Base-by-base conservation (phyloP, 441 rosid genomes). In the Pelargonium cotyledonis region DNA sequence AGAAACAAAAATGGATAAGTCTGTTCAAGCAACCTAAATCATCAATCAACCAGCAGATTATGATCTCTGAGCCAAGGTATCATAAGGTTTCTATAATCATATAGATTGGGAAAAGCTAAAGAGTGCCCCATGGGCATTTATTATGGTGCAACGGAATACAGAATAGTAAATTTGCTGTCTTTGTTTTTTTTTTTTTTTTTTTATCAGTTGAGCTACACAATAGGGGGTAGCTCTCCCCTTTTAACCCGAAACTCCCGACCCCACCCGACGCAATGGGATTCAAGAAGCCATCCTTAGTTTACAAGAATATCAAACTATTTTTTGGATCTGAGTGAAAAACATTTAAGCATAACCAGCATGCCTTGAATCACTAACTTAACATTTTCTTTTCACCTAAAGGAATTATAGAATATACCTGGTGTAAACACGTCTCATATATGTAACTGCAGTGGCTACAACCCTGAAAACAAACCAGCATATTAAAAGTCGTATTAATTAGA, bases 351-450 rank as follows among this genome's bases (percentile, higher is more conserved):
- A 12, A 68, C 62, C 40, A 16, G 69, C n/a, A 5, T 63, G 63
- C 40, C 6, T 66, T 38, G 64, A 15, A 41, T 66, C 29, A 63
- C 9, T 47, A 44, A 68, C 23, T 10, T 23, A 11, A 19, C 67
- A 68, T 66, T 67, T 75, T 55, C 38, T 44, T 70, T 55, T 18
- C 63, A 41, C 35, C n/a, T 63, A 8, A 35, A 31, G 68, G 58
- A 61, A 72, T 70, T 49, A 63, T 12, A 44, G 29, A 5, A 69
- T 9, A 69, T 81, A 91, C 98, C 95, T 89, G 68, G 85, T 87
- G 76, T 89, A 94, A 72, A 89, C 90, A 40, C 96, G 95, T 77
- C 99, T 88, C 99, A 91, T 94, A 70, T 89, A 94, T 16, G 97
- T 80, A 68, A 89, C 74, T 21, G 97, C 96, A 66, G 98, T 89